Evolutionary conservation across 495 filamentous ascomycete genomes (phyloP), one percentile per base, ranked within the genome.

Genomic region (Hypoxylon fuscum): DNA sequence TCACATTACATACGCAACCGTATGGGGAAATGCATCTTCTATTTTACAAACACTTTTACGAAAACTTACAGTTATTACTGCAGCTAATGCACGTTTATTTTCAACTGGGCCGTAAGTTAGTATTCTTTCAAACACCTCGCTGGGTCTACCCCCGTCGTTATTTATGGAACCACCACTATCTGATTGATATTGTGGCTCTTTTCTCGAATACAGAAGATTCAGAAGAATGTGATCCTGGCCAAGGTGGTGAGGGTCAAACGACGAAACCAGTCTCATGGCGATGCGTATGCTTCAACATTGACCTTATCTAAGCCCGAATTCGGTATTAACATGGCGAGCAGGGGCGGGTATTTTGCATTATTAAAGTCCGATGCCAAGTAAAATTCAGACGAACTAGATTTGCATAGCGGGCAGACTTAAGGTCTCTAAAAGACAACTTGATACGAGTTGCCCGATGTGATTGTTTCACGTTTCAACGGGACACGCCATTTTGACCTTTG

Each of bases 401-500:
- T 54, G n/a, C n/a, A n/a, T n/a, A n/a, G n/a, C n/a, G n/a, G 29
- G 58, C 25, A 61, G 35, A 49, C 3, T 2, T 3, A 15, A 15
- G 1, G 35, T 4, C 5, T 38, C 11, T 15, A 38, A 12, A 14
- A 27, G 29, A 25, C 37, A 63, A 52, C 14, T 54, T 47, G 55
- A 55, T 42, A 46, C 50, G 52, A 60, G 55, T 60, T 66, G 50
- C 62, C 55, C 40, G 35, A 43, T 56, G 22, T 20, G 42, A 53
- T 9, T 22, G 62, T 66, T 66, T 66, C 62, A 56, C 17, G 55
- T 65, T 65, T 59, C 62, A 55, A 40, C 48, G 1, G 6, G 12
- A 2, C 48, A 6, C 32, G n/a, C 20, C 4, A 27, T 11, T 7
- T 5, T 38, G 5, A 38, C 3, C n/a, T 15, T 3, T 15, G n/a